Evolutionary conservation across 2,329 filamentous ascomycete species (phyloP), one percentile per base, ranked within the genome.

Genomic region (Mariannaea elegans): DNA sequence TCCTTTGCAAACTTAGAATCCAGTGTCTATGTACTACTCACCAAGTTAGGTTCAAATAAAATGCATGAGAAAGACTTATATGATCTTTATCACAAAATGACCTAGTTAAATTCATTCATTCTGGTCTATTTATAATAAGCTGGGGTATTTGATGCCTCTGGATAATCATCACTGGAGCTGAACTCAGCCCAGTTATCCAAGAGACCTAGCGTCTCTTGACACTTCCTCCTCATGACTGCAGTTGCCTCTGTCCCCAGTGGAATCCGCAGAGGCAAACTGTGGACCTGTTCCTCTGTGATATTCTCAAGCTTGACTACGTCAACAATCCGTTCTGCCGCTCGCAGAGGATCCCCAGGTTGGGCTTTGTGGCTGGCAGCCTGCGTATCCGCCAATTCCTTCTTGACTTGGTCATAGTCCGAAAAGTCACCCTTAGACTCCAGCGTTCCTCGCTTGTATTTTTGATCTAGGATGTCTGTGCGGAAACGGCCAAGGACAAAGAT

Each of bases 401-500:
- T 52, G 3, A 52, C 18, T 7, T 32, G n/a, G 9, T 14, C 23
- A n/a, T 52, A 52, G 23, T 42, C 49, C 1, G 24, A 3, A 24
- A 52, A 16, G 3, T 24, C 49, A 4, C 10, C 6, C 2, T 32
- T 9, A 5, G 36, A 2, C 1, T 52, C 27, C 7, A 44, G 10
- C 10, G 32, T 52, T 5, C 23, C 36, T n/a, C 18, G 14, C 10
- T 42, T 44, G 38, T 23, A n/a, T 4, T 42, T 52, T 3, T 4
- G 16, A 10, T 34, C 49, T 19, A 52, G 49, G 9, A 52, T 52
- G 7, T 44, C 19, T 8, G 49, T 52, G 18, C 49, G 49, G 24
- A 52, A 52, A 5, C 18, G 49, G 18, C 49, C 49, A 3, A 52
- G 10, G 7, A 52, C 49, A 14, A 52, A 42, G n/a, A 52, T 23